Evolutionary conservation across 2,329 filamentous ascomycete genomes (phyloP).

Genomic region (Aspergillus arachidicola): DNA sequence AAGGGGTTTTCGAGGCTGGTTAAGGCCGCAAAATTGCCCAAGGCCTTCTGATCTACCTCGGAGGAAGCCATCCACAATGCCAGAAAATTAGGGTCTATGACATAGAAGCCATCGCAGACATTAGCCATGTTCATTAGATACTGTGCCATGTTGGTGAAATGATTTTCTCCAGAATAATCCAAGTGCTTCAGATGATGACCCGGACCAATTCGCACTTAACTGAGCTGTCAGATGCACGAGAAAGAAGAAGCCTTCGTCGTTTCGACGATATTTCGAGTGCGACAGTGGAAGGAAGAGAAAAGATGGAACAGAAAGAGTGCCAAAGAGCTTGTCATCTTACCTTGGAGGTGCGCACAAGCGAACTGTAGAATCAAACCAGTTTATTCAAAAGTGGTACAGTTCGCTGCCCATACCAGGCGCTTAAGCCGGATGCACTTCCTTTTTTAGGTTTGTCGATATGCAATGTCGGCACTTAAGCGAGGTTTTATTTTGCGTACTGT

Average conservation of each 20-base stretch:
- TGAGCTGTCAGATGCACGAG: neutral
- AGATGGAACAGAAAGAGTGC: constrained; percentile 17
- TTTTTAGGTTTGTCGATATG: constrained; percentile 13
- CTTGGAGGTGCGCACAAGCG: constrained; percentile 32
- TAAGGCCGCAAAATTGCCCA: constrained; percentile 82
- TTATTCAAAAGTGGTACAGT: constrained; percentile 28
- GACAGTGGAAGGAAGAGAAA: constrained; percentile 2
- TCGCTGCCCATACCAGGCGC: constrained; percentile 33
- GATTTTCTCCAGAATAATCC: neutral
- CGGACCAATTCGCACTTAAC: neutral
- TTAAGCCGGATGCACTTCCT: constrained; percentile 13
- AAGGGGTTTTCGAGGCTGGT: constrained; percentile 77
- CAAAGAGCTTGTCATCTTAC: constrained; percentile 29
- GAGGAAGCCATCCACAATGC: constrained; percentile 81
- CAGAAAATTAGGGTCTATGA: constrained; percentile 35
- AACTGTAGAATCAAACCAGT: constrained; percentile 18
- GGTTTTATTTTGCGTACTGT: constrained; percentile 5
- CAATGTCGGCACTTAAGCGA: constrained; percentile 7
- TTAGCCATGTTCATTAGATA: constrained; percentile 31
- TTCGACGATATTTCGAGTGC: neutral
- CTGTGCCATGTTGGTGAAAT: constrained; percentile 3
- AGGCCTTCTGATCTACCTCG: constrained; percentile 95
- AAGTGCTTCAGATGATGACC: neutral
- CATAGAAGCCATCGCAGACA: constrained; percentile 28
- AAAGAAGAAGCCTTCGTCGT: neutral